These are phyloP conservation scores for Boletus huronensis DNA, from an alignment of 768 basidiomycete genomes.

Conservation along the genomic window DNA sequence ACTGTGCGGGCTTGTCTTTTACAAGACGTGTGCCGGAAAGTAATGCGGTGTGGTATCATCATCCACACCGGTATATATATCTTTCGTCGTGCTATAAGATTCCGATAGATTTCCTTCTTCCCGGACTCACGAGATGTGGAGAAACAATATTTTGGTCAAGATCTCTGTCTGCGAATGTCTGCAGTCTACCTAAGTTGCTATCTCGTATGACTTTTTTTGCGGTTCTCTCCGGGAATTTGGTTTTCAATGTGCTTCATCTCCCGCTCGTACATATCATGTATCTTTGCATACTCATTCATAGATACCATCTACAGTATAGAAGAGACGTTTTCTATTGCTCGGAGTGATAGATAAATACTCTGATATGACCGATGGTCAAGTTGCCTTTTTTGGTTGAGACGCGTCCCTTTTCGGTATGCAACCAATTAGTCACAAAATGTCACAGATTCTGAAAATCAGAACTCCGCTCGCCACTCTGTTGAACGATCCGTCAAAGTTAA, in stretches of 20 bases:
- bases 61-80: no score
- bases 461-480: no score
- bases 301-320: slow-evolving; percentile 6
- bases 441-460: no score
- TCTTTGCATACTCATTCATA: slow-evolving; percentile 7
- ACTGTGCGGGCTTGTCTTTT: slow-evolving; percentile 76
- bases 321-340: neutral
- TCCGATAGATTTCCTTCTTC: neutral
- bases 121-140: neutral
- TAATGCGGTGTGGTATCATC: slow-evolving; percentile 20
- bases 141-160: neutral
- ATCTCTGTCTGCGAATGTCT: neutral
- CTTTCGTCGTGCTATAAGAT: neutral
- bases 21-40: slow-evolving; percentile 73
- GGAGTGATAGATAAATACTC: neutral
- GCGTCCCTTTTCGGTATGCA: no score
- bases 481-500: no score
- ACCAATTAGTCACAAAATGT: no score
- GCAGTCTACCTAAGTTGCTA: neutral
- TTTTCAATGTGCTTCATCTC: neutral
- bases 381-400: no score
- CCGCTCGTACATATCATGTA: neutral
- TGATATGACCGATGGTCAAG: no score
- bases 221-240: neutral
- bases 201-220: neutral